Conservation (phyloP, 2,329 filamentous ascomycete species). For the Kalaharituber pfeilii region DNA sequence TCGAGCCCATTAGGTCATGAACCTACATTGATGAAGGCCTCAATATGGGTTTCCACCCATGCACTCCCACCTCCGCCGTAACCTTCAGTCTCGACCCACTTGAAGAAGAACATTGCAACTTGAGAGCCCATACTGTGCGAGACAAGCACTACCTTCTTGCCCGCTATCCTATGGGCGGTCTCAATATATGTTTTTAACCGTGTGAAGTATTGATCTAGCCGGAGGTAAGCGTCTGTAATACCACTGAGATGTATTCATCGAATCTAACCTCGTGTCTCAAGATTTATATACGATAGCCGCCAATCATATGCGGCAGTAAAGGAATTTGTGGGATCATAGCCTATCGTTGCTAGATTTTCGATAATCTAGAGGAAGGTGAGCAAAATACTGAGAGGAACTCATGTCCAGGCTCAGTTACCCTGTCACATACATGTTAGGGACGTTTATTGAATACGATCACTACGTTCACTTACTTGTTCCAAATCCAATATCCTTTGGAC, state of each 20-base stretch:
- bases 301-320: slow-evolving; percentile 69
- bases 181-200: slow-evolving; percentile 79
- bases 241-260: neutral
- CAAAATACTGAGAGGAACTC: too few species aligned
- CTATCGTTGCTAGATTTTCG: slow-evolving; percentile 87
- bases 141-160: slow-evolving; percentile 65
- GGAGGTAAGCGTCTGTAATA: neutral
- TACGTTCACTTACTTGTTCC: slow-evolving; percentile 29
- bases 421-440: too few species aligned
- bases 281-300: slow-evolving; percentile 76
- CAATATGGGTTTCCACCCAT: slow-evolving; percentile 82
- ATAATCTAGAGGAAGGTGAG: slow-evolving; percentile 40
- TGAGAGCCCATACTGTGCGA: slow-evolving; percentile 98
- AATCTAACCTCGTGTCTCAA: slow-evolving; percentile 46
- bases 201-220: slow-evolving; percentile 80
- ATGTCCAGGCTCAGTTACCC: too few species aligned
- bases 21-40: slow-evolving; percentile 71
- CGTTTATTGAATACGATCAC: too few species aligned
- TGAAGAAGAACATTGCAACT: slow-evolving; percentile 65
- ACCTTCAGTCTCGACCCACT: slow-evolving; percentile 63
- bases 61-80: slow-evolving; percentile 61
- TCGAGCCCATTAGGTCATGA: neutral
- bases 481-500: slow-evolving; percentile 81
- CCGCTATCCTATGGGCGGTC: slow-evolving; percentile 52
- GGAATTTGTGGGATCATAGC: slow-evolving; percentile 72